A percentile compares a stretch with the other conserved stretches of the same genome.
Conservation (phyloP, 257 asterid genomes). For the Gardenia jasminoides region DNA sequence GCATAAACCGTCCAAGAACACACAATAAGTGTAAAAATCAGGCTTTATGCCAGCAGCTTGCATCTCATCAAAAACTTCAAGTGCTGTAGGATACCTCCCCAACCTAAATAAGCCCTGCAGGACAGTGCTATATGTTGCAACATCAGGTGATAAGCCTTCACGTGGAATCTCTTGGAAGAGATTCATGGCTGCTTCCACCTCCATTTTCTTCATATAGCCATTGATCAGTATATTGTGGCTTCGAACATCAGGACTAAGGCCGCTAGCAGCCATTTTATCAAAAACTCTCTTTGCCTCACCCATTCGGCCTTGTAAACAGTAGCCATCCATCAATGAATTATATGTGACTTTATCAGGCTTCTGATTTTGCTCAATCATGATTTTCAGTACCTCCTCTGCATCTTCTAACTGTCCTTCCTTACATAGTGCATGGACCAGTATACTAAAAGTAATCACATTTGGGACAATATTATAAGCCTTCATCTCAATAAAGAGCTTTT, state of each 20-base stretch:
- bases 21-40: too few species aligned
- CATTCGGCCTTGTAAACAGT: constrained; percentile 17
- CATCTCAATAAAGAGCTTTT: background rate
- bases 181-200: constrained; percentile 24
- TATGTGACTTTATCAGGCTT: constrained; percentile 16
- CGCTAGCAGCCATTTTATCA: constrained; percentile 11
- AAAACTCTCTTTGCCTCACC: constrained; percentile 24
- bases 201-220: constrained; percentile 26
- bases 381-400: constrained; percentile 13
- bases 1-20: background rate
- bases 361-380: constrained; percentile 13
- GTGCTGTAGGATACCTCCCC: constrained; percentile 4
- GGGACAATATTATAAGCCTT: background rate
- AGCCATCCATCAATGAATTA: constrained; percentile 24
- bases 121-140: constrained; percentile 1
- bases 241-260: constrained; percentile 6
- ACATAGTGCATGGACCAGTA: constrained; percentile 16
- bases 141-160: background rate
- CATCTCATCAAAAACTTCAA: background rate
- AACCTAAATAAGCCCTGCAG: background rate
- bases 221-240: constrained; percentile 22
- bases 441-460: constrained; percentile 12
- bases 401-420: constrained; percentile 26
- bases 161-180: background rate
- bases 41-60: background rate